phyloP scores from a whole-genome alignment of 2,329 filamentous ascomycete genomes.

The Beauveria australis region DNA sequence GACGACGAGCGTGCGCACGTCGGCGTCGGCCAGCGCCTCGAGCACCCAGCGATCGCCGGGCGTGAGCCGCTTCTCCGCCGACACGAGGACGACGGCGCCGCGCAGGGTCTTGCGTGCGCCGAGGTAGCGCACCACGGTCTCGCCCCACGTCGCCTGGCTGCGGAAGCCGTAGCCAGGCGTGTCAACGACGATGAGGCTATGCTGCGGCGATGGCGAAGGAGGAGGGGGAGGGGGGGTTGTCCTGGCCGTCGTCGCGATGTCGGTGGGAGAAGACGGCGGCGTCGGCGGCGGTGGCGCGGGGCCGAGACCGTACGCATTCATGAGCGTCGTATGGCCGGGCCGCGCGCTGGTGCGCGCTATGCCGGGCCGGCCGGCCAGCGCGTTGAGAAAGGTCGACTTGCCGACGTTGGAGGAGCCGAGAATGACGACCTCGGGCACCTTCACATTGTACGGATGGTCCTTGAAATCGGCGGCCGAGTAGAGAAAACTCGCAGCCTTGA shows the following conservation, averaged over 20 bases:
- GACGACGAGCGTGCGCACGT: conserved; percentile 39
- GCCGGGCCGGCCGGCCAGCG: conserved; percentile 48
- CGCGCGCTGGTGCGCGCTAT: conserved; percentile 41
- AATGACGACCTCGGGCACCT: conserved; percentile 59
- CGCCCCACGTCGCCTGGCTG: conserved; percentile 42
- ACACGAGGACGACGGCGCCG: conserved; percentile 46
- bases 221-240: too few species aligned
- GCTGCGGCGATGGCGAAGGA: conserved; percentile 27
- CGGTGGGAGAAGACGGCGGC: conserved; percentile 16
- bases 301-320: conserved; percentile 50
- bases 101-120: conserved; percentile 35
- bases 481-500: conserved; percentile 31
- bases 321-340: conserved; percentile 44
- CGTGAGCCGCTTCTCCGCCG: conserved; percentile 44
- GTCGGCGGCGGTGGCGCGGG: conserved; percentile 25
- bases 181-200: conserved; percentile 42
- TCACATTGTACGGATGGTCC: conserved; percentile 42
- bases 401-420: conserved; percentile 85
- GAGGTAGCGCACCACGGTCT: conserved; percentile 44
- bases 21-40: conserved; percentile 35
- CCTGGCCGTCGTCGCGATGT: conserved; percentile 20
- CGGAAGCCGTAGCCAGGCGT: conserved; percentile 43
- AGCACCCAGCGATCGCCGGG: conserved; percentile 40
- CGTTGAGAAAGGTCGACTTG: conserved; percentile 84
- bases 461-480: conserved; percentile 42